These are phyloP conservation scores for Deakozyma indianensis DNA, from an alignment of 805 yeast species.

Conservation along the genomic window DNA sequence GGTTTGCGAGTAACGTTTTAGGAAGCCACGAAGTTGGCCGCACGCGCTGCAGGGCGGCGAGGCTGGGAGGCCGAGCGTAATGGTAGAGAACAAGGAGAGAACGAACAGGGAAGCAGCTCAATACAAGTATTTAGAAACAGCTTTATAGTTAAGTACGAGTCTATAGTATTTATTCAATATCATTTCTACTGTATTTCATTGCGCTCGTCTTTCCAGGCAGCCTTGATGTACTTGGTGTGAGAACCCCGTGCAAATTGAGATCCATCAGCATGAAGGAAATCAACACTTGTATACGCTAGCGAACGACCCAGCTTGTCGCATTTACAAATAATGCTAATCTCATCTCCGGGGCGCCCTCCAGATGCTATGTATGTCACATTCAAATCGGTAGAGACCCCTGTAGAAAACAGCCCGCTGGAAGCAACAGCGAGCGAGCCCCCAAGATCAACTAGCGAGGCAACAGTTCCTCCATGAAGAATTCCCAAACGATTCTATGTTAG, in stretches of 20 bases:
- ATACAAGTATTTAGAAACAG: too few species aligned
- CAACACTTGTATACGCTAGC: constrained; percentile 27
- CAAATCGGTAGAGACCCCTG: constrained; percentile 30
- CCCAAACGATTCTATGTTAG: constrained; percentile 20
- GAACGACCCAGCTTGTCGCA: constrained; percentile 25
- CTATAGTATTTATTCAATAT: too few species aligned
- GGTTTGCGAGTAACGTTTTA: too few species aligned
- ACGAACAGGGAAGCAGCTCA: too few species aligned
- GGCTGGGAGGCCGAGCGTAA: too few species aligned
- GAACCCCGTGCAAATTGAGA: constrained; percentile 26
- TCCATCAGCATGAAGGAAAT: constrained; percentile 16
- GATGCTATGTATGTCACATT: constrained; percentile 24
- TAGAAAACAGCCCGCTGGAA: constrained; percentile 25
- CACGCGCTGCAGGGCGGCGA: too few species aligned
- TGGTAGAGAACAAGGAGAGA: too few species aligned
- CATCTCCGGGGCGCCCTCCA: constrained; percentile 23
- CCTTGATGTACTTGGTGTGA: constrained; percentile 27
- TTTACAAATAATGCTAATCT: constrained; percentile 14
- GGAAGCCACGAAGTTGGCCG: too few species aligned
- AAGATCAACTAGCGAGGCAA: constrained; percentile 26
- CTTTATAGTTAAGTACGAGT: too few species aligned
- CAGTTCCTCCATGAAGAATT: constrained; percentile 28
- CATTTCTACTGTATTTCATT: too few species aligned
- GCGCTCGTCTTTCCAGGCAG: constrained; percentile 21
- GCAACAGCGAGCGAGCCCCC: constrained; percentile 32